Conservation (phyloP, 139 green algal genomes). For the Nannochloris sp. region DNA sequence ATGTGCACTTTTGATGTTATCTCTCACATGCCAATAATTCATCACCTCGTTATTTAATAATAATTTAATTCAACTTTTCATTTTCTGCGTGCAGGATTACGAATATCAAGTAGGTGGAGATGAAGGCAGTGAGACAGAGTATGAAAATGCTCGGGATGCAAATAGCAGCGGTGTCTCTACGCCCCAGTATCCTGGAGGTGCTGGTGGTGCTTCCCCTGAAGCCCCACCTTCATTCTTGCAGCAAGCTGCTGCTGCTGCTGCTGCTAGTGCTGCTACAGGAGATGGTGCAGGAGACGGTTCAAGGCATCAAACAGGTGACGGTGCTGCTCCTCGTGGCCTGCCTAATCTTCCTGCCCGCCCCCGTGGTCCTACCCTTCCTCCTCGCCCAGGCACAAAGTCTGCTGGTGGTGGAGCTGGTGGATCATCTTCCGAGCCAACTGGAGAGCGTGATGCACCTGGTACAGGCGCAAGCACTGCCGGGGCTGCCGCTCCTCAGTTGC, state of each 20-base stretch:
- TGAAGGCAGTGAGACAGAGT: neutral
- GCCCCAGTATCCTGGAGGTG: neutral
- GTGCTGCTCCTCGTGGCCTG: conserved; percentile 1
- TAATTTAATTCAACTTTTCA: neutral
- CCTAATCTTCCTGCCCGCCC: conserved; percentile 8
- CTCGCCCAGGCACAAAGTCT: neutral
- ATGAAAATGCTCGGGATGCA: neutral
- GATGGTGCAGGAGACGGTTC: conserved; percentile 1
- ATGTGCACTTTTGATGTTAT: too few species aligned
- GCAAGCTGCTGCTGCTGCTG: neutral
- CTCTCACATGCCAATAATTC: neutral
- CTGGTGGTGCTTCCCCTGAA: neutral
- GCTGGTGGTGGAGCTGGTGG: neutral
- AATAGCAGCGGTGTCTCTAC: neutral
- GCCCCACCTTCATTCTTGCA: neutral
- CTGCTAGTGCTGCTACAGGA: neutral
- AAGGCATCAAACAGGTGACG: neutral
- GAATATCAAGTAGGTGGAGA: conserved; percentile 11
- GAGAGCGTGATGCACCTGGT: neutral
- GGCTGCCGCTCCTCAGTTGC: conserved; percentile 4
- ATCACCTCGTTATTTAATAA: neutral
- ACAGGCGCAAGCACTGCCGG: neutral
- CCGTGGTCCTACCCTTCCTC: conserved; percentile 8
- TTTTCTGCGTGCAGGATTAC: conserved; percentile 12
- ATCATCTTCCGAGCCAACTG: neutral